Base-by-base conservation (phyloP, 177 flowering plant genomes). In the Tripterygium wilfordii region DNA sequence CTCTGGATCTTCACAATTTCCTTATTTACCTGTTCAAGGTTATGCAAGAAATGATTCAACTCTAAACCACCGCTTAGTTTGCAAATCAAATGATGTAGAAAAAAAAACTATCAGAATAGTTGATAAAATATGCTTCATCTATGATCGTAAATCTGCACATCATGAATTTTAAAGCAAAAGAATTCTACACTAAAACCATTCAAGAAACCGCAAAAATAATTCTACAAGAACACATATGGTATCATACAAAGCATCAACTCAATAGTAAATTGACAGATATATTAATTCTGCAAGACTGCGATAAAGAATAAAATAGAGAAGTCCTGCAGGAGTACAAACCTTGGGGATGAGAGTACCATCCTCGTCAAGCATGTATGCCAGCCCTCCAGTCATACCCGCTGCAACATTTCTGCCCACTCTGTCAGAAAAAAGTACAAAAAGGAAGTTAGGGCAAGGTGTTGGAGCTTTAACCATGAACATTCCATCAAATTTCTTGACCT, bases 371-470 rank as follows among this genome's bases (percentile, higher is more conserved):
- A 92, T 60, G 63, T 92, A 92, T 12, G 91, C 89, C 66, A 92
- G 74, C 49, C 98, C 98, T 45, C 98, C 98, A 23, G 96, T 92
- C 98, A 92, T 92, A 54, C 98, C 98, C 48, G 98, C 98, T 58
- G 96, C 95, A 24, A 92, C 95, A 58, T 88, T 88, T 69, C 96
- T 70, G 19, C 98, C 98, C 61, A 84, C 98, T 61, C 98, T 92
- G 78, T 60, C 31, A 63, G 3, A 36, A 15, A 20, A 2, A 44
- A 57, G 60, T 16, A 9, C 43, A 44, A 55, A 40, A 27, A 16
- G 45, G 42, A 13, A 15, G 14, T 16, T 28, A 42, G n/a, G n/a
- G n/a, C n/a, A n/a, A n/a, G n/a, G n/a, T n/a, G n/a, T n/a, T n/a
- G n/a, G n/a, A n/a, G n/a, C n/a, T n/a, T n/a, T n/a, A n/a, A n/a